Evolutionary conservation across 2,329 filamentous ascomycete genomes (phyloP).

Genomic region (Sporothrix mexicana): DNA sequence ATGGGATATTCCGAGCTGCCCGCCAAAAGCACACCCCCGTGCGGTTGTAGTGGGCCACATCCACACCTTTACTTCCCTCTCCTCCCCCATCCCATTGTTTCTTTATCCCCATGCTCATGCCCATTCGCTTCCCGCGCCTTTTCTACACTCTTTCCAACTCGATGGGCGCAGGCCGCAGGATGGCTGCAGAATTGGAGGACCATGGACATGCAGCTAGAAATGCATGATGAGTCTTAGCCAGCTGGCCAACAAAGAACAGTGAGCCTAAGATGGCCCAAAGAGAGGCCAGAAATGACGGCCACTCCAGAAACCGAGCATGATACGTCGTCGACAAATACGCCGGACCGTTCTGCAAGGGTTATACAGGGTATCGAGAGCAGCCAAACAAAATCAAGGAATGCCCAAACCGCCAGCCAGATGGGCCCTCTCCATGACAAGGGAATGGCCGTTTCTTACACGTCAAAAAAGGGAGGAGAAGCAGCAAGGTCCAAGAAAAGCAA

Average conservation of each 20-base stretch:
- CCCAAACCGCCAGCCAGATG: not conserved
- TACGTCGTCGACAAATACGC: slow-evolving; percentile 10
- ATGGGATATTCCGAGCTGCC: slow-evolving; percentile 14
- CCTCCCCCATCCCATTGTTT: not conserved
- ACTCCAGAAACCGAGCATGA: not conserved
- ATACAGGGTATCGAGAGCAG: no score
- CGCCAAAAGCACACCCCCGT: slow-evolving; percentile 3
- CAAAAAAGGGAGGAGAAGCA: not conserved
- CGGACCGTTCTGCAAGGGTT: slow-evolving; percentile 5
- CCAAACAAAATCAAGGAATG: not conserved
- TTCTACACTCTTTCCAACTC: not conserved
- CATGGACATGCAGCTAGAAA: slow-evolving; percentile 24
- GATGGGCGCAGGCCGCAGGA: not conserved
- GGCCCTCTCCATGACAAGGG: not conserved
- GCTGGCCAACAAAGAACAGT: not conserved
- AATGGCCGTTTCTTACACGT: not conserved
- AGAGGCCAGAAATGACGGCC: not conserved
- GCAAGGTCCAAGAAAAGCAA: not conserved
- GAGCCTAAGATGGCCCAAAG: slow-evolving; percentile 5
- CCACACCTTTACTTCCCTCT: not conserved
- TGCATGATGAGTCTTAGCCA: slow-evolving; percentile 19
- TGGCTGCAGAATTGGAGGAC: not conserved
- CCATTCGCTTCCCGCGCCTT: not conserved
- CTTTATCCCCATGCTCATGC: not conserved
- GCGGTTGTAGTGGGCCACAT: not conserved